Conservation (phyloP, 441 rosid genomes). For the Erodium trifolium region DNA sequence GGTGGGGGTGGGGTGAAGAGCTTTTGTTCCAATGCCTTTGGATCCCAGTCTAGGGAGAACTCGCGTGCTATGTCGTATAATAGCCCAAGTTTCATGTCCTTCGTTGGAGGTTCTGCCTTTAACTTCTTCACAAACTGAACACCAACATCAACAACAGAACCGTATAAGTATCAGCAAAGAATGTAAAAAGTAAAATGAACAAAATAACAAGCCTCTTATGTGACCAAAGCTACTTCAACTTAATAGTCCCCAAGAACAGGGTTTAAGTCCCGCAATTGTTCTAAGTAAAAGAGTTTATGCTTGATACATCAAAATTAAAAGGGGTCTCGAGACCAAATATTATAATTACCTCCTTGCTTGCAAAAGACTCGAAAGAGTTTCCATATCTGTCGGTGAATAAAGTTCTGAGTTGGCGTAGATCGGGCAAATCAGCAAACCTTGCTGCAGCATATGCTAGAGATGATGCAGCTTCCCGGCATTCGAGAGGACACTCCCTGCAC, state of each 20-base stretch:
- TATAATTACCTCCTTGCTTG: slow-evolving; percentile 44
- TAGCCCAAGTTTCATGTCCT: slow-evolving; percentile 60
- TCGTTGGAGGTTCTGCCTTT: slow-evolving; percentile 34
- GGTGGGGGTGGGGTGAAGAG: slow-evolving; percentile 24
- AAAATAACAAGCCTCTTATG: too few relatives aligned
- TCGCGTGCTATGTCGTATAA: slow-evolving; percentile 51
- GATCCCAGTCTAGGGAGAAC: slow-evolving; percentile 49
- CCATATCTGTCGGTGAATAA: slow-evolving; percentile 55
- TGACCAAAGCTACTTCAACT: too few relatives aligned
- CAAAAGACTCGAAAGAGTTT: slow-evolving; percentile 31
- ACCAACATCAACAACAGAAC: background rate
- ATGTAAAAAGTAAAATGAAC: too few relatives aligned
- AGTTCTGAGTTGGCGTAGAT: slow-evolving; percentile 60
- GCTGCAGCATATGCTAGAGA: slow-evolving; percentile 69
- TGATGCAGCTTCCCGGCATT: slow-evolving; percentile 68
- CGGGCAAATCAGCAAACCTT: slow-evolving; percentile 73
- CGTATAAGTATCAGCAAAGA: too few relatives aligned
- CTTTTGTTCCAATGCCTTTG: slow-evolving; percentile 48
- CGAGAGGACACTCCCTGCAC: slow-evolving; percentile 69
- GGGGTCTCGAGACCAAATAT: too few relatives aligned
- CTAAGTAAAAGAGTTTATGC: too few relatives aligned
- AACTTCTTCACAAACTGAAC: slow-evolving; percentile 45
- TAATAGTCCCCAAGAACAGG: too few relatives aligned
- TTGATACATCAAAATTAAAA: too few relatives aligned
- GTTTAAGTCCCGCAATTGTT: too few relatives aligned